phyloP scores from a whole-genome alignment of 169 alveolate genomes.

The Plasmodium vivax region DNA sequence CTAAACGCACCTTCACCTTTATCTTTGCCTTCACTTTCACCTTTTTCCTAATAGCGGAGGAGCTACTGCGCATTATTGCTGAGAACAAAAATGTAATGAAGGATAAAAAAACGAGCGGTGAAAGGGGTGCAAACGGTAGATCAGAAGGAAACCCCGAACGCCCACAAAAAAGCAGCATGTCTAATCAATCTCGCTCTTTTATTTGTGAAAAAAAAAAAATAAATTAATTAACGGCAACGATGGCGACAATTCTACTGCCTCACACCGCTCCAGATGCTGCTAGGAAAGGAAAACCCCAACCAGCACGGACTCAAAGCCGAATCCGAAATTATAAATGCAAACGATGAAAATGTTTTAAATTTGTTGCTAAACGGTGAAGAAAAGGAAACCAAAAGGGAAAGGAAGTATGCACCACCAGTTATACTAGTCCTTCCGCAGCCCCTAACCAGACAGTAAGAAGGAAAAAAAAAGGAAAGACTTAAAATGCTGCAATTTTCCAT shows the following conservation, averaged over 20 bases:
- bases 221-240: not conserved
- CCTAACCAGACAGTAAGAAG: constrained; percentile 32
- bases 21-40: not conserved
- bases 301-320: constrained; percentile 2
- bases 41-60: constrained; percentile 34
- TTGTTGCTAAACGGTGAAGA: constrained; percentile 16
- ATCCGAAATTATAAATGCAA: constrained; percentile 50
- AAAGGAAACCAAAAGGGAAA: not conserved
- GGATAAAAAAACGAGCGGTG: not conserved
- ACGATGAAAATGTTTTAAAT: constrained; percentile 54
- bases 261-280: constrained; percentile 6
- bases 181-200: not conserved
- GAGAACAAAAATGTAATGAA: constrained; percentile 35
- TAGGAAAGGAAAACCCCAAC: not conserved
- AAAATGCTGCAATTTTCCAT: not conserved
- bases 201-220: not conserved
- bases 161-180: not conserved
- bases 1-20: not conserved
- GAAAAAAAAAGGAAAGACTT: not conserved
- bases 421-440: constrained; percentile 44
- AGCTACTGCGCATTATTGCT: constrained; percentile 24
- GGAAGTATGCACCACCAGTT: constrained; percentile 21
- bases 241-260: not conserved
- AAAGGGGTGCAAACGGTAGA: not conserved
- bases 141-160: not conserved